Base-by-base conservation (phyloP, 2,329 filamentous ascomycete species). In the Aspergillus aculeatus region DNA sequence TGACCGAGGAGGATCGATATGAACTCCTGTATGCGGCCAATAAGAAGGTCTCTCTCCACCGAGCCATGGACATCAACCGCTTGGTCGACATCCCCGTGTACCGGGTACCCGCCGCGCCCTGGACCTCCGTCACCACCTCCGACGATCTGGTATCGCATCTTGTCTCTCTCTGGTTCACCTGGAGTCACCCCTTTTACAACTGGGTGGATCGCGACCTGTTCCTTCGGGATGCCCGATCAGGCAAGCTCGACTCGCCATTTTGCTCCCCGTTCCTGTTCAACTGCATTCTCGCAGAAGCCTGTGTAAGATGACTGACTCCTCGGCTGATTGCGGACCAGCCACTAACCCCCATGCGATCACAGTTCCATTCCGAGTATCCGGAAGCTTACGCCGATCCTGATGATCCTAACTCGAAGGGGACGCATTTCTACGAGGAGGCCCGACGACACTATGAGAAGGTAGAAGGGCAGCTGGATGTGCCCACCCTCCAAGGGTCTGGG, bases 261-360 rank as follows among this genome's bases (percentile, higher is more conserved):
- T 74, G 71, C 56, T 72, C 70, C 19, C 67, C 72, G 0, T 65
- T 74, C 14, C 59, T 75, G 2, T 71, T 75, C 4, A 71, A 74
- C 41, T 63, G 62, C 5, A 63, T 75, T 7, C 58, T 73, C n/a
- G 65, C 69, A 19, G 57, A 64, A 26, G 67, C 66, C 23, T 70
- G 62, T 52, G 68, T 70, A 59, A 52, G 57, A 44, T n/a, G 16
- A 44, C 38, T 3, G 16, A 44, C 38, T 7, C 7, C 16, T 44
- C 16, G 16, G 14, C 6, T 6, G 38, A 44, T 44, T 12, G 38
- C 6, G 5, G 14, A 16, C 6, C 38, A 44, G 38, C 38, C n/a
- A 16, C 38, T 44, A 19, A 41, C 5, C 14, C 6, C 38, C 16
- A 12, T 16, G 12, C 38, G 14, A 3, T 44, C 14, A 6, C 38